Base-by-base conservation (phyloP, 2,329 filamentous ascomycete genomes). In the Scortechinia acanthostroma region DNA sequence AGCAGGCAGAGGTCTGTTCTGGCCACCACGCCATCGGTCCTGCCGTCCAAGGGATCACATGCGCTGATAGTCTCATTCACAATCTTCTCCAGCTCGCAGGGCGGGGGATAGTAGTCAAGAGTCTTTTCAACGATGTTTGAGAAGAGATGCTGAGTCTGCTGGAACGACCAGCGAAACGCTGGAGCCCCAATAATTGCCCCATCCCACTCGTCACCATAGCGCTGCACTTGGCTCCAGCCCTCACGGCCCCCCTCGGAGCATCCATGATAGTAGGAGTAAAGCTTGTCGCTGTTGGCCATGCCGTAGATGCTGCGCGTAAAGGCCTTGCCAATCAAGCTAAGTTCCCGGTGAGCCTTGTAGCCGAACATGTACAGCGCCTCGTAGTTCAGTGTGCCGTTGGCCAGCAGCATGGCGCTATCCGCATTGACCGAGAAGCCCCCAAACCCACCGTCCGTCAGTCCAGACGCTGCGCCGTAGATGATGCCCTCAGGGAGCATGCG, bases 191-290 rank as follows among this genome's bases (percentile, higher is more conserved):
- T 61, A 1, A 69, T 58, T 1, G 65, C 61, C 14, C 71, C 70
- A 48, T 74, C 69, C 46, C 68, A 70, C 51, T 72, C 51, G 46
- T 69, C 63, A 5, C 66, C 68, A 51, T 65, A 76, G 15, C 71
- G 67, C 53, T 77, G 73, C 2, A 73, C 59, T 54, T 76, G 72
- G 46, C 62, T 67, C 63, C 62, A 68, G 14, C 63, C 70, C 50
- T 73, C 67, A 3, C 70, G 62, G 2, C 69, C 74, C 17, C 73
- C 73, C 44, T 77, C 73, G 13, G 71, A 76, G 55, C 74, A 77
- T 2, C 71, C 73, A 49, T 74, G 65, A 50, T 70, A 77, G 58
- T 76, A 76, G 2, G 70, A 61, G 54, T 70, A 72, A 10, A 63
- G 42, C 48, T 56, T 59, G 14, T 51, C 45, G 16, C 19, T 43